Evolutionary conservation across 2,329 filamentous ascomycete species (phyloP).

Genomic region (Didymellaceae sp.): DNA sequence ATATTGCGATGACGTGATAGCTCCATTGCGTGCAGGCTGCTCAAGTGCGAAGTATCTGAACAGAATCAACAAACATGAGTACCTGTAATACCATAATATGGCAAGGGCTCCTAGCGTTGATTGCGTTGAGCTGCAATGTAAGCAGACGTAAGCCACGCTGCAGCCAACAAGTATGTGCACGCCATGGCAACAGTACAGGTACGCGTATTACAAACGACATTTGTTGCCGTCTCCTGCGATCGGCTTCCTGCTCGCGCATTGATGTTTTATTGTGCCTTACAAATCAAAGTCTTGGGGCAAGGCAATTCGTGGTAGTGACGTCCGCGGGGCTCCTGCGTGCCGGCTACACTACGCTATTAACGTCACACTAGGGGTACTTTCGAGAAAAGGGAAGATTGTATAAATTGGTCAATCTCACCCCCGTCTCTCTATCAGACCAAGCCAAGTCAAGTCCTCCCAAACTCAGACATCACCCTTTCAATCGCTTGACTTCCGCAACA

Average conservation of each 20-base stretch:
- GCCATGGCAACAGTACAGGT: too few species aligned
- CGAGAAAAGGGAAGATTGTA: slow-evolving; percentile 31
- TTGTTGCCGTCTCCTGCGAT: not conserved
- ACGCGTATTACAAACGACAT: too few species aligned
- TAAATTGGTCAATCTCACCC: slow-evolving; percentile 29
- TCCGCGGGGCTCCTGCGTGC: slow-evolving; percentile 11
- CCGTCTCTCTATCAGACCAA: slow-evolving; percentile 4
- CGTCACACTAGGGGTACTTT: slow-evolving; percentile 28
- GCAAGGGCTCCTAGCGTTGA: too few species aligned
- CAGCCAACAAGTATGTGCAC: too few species aligned
- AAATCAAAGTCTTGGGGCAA: slow-evolving; percentile 9
- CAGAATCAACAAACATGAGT: too few species aligned
- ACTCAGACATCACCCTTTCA: not conserved
- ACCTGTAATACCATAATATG: too few species aligned
- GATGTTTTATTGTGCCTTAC: not conserved
- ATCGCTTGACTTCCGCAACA: slow-evolving; percentile 11
- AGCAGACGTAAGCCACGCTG: slow-evolving; percentile 4
- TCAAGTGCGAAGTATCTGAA: too few species aligned
- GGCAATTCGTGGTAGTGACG: slow-evolving; percentile 4
- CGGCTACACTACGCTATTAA: slow-evolving; percentile 13
- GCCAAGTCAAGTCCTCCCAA: not conserved
- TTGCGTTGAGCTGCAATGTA: not conserved
- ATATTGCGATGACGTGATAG: too few species aligned
- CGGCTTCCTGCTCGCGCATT: not conserved
- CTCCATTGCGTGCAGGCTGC: too few species aligned